Conservation (phyloP, 83 land plant genomes). For the Diphasiastrum complanatum region DNA sequence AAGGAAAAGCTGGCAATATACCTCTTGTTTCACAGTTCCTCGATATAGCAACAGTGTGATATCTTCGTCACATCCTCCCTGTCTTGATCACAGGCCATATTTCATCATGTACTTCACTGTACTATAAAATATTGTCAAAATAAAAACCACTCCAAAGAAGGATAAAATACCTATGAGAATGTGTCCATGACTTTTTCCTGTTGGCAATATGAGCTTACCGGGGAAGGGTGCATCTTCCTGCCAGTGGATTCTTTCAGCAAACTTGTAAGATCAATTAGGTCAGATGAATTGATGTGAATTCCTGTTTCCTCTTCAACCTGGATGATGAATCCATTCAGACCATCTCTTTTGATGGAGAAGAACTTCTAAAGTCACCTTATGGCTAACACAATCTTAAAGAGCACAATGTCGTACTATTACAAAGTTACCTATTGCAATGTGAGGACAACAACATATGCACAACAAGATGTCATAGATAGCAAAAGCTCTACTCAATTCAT, state of each 20-base stretch:
- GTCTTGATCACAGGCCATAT: not conserved
- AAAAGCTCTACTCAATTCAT: too few relatives aligned
- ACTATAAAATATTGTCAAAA: not conserved
- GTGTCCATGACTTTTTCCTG: not conserved
- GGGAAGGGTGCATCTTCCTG: constrained; percentile 77
- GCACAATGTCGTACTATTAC: not conserved
- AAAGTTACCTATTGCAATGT: too few relatives aligned
- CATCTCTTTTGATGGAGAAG: too few relatives aligned
- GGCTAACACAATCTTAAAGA: not conserved
- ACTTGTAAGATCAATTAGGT: constrained; percentile 76
- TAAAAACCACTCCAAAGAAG: not conserved
- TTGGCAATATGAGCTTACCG: constrained; percentile 41
- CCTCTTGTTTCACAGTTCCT: constrained; percentile 47
- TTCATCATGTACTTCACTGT: not conserved
- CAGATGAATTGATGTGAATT: constrained; percentile 52
- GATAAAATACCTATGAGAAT: not conserved
- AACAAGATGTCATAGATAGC: too few relatives aligned
- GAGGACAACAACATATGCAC: too few relatives aligned
- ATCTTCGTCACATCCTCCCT: constrained; percentile 98
- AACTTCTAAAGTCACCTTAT: not conserved
- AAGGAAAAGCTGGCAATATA: too few relatives aligned
- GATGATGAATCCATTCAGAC: constrained; percentile 5
- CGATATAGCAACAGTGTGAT: constrained; percentile 56
- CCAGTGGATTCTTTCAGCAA: constrained; percentile 82
- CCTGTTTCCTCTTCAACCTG: constrained; percentile 96